Conservation (phyloP, 176 grass and related monocot species). For the Oryza meyeriana region DNA sequence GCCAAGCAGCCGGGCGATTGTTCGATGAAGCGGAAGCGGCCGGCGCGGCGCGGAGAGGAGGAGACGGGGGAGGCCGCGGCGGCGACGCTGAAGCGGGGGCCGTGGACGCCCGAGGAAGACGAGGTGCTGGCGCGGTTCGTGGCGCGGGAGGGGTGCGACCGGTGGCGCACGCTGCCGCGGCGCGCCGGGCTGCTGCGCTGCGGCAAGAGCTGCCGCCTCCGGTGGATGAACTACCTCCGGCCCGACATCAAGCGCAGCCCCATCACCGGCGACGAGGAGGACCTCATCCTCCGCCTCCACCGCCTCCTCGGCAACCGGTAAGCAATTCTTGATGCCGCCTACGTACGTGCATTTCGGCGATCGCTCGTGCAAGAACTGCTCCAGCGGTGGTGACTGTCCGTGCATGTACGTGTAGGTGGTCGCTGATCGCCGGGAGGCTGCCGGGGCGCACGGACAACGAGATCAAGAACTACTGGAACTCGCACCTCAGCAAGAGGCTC, state of each 20-base stretch:
- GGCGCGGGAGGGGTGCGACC: constrained; percentile 59
- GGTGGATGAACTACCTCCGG: constrained; percentile 94
- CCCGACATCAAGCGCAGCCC: constrained; percentile 74
- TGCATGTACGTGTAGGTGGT: constrained; percentile 57
- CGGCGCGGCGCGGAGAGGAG: background rate
- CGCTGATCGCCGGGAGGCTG: constrained; percentile 70
- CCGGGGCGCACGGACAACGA: constrained; percentile 85
- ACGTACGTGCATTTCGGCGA: background rate
- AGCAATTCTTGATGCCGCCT: background rate
- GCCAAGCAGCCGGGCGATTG: background rate
- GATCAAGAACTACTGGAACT: constrained; percentile 92
- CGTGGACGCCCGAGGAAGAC: constrained; percentile 90
- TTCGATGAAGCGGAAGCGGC: constrained; percentile 13
- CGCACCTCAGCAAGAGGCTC: constrained; percentile 82
- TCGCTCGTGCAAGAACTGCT: background rate
- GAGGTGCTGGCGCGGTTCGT: constrained; percentile 60
- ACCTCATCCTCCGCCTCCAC: constrained; percentile 93
- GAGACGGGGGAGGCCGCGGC: too few species aligned
- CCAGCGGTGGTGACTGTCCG: background rate
- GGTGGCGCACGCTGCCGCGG: constrained; percentile 77
- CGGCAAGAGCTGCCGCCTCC: constrained; percentile 87
- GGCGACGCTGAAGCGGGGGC: constrained; percentile 60
- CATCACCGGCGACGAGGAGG: constrained; percentile 75
- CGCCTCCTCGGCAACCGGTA: constrained; percentile 90
- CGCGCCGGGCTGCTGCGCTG: constrained; percentile 72